phyloP scores from a whole-genome alignment of 129 eudicot species.

The Glebionis coronaria region DNA sequence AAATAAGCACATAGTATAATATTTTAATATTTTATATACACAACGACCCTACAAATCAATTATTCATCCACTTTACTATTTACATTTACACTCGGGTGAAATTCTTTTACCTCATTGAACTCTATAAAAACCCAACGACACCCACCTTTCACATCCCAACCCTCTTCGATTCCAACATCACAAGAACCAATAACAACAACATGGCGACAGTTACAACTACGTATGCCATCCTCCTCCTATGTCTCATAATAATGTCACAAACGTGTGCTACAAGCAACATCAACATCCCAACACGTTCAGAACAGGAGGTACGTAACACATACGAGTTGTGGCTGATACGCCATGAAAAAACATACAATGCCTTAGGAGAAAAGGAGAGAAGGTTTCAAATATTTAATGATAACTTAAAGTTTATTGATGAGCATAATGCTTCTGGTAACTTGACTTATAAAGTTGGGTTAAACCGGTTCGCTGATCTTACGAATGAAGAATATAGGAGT shows the following conservation, averaged over 20 bases:
- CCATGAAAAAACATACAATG: conserved; percentile 64
- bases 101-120: not conserved
- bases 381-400: conserved; percentile 69
- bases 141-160: conserved; percentile 20
- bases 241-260: conserved; percentile 32
- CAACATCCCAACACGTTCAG: conserved; percentile 31
- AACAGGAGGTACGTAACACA: conserved; percentile 56
- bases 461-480: conserved; percentile 81
- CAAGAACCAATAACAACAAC: not conserved
- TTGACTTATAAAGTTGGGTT: conserved; percentile 70
- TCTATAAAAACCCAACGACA: conserved; percentile 26
- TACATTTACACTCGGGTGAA: conserved; percentile 11
- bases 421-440: conserved; percentile 50
- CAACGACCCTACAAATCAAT: not conserved
- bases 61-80: not conserved
- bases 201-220: conserved; percentile 32
- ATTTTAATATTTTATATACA: too few relatives aligned
- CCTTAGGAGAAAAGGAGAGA: conserved; percentile 57
- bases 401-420: conserved; percentile 63
- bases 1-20: too few relatives aligned
- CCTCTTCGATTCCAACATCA: conserved; percentile 22
- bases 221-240: conserved; percentile 21
- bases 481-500: conserved; percentile 65
- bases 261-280: conserved; percentile 23
- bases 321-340: conserved; percentile 58